Conservation (phyloP, 257 asterid genomes). For the Plantago elongata region DNA sequence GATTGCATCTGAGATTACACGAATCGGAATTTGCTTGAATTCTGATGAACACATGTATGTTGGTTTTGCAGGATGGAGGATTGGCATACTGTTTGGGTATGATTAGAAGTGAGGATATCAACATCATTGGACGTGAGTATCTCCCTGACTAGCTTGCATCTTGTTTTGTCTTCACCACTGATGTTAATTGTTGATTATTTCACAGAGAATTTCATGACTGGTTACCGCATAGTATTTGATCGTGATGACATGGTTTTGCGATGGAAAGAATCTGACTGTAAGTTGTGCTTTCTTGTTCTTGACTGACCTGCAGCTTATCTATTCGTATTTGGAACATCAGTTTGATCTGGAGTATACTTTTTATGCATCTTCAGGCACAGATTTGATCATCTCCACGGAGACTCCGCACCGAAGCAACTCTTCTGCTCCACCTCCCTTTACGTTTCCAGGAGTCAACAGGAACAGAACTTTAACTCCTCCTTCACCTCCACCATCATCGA, state of each 20-base stretch:
- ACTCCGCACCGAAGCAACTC: slow-evolving; percentile 22
- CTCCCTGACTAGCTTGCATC: background rate
- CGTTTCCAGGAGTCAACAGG: slow-evolving; percentile 62
- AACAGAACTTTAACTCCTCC: slow-evolving; percentile 12
- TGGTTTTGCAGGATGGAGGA: slow-evolving; percentile 41
- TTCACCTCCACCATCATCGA: background rate
- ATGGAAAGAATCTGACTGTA: slow-evolving; percentile 76
- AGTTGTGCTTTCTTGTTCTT: slow-evolving; percentile 25
- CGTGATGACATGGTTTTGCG: slow-evolving; percentile 86
- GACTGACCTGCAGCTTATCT: no score
- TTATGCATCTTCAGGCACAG: slow-evolving; percentile 44
- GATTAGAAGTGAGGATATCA: slow-evolving; percentile 60
- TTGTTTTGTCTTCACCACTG: no score
- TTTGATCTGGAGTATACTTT: background rate
- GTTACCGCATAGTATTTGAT: slow-evolving; percentile 71
- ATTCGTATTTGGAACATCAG: no score
- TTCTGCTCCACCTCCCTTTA: slow-evolving; percentile 41
- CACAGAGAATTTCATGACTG: slow-evolving; percentile 88
- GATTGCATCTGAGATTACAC: no score
- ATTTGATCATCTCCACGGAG: slow-evolving; percentile 23
- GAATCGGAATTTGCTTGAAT: no score
- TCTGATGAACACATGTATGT: no score
- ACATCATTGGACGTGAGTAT: slow-evolving; percentile 96
- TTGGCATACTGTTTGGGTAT: slow-evolving; percentile 65
- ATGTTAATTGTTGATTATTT: background rate